Percentiles rank a stretch among this genome's conserved stretches.
phyloP scores from a whole-genome alignment of 306 rosid genomes.

The Prinsepia uniflora region DNA sequence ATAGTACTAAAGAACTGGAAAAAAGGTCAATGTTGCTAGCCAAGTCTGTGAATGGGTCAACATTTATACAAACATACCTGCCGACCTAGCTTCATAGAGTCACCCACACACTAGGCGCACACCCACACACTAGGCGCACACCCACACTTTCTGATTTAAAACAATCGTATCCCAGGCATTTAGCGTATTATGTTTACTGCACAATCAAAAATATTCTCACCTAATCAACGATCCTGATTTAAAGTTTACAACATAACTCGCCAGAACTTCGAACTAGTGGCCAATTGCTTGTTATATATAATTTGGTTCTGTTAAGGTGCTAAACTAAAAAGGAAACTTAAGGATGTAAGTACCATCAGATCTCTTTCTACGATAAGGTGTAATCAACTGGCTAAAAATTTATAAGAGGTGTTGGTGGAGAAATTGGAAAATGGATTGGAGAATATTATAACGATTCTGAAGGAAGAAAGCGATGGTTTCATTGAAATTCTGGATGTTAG shows the following conservation, averaged over 20 bases:
- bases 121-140: background rate
- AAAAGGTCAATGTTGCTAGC: background rate
- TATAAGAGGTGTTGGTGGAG: background rate
- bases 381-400: background rate
- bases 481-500: background rate
- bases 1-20: background rate
- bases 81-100: background rate
- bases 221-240: background rate
- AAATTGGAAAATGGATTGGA: background rate
- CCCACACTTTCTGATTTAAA: background rate
- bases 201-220: background rate
- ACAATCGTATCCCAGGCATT: background rate
- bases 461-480: background rate
- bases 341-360: background rate
- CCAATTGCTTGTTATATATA: background rate
- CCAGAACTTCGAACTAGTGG: background rate
- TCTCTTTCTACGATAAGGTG: background rate
- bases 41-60: background rate
- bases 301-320: background rate
- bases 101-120: too few relatives aligned
- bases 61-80: background rate
- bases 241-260: background rate
- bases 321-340: background rate
- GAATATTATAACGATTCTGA: background rate
- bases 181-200: background rate